Percentiles rank a stretch among this genome's conserved stretches.
Conservation (phyloP, 148 eudicot genomes). For the Cornus kousa region DNA sequence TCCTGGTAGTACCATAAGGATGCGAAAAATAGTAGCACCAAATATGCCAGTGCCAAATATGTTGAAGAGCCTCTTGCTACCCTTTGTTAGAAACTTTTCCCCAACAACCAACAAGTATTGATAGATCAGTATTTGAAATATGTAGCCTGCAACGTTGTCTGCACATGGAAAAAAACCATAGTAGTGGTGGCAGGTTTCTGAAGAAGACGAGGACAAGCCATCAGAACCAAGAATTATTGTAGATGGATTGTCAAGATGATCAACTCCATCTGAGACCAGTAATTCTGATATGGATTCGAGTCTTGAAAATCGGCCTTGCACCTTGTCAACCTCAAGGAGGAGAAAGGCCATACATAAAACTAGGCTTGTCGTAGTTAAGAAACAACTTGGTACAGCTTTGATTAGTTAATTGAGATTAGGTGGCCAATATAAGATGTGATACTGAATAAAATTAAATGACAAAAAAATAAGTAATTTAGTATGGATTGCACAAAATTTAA, state of each 20-base stretch:
- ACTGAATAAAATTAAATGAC: no score
- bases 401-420: no score
- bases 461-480: no score
- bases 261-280: slow-evolving; percentile 31
- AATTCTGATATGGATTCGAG: slow-evolving; percentile 14
- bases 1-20: slow-evolving; percentile 31
- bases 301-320: slow-evolving; percentile 17
- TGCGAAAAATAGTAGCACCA: slow-evolving; percentile 32
- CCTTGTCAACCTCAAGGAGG: slow-evolving; percentile 7
- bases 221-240: not conserved
- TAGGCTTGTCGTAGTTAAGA: not conserved
- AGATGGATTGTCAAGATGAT: not conserved
- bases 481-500: no score
- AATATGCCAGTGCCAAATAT: slow-evolving; percentile 28
- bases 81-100: slow-evolving; percentile 19
- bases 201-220: not conserved
- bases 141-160: slow-evolving; percentile 31
- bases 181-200: slow-evolving; percentile 10
- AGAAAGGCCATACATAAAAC: slow-evolving; percentile 1
- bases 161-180: slow-evolving; percentile 45
- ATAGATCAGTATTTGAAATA: slow-evolving; percentile 27
- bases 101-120: slow-evolving; percentile 29
- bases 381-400: no score
- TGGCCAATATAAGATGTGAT: no score
- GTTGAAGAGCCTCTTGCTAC: slow-evolving; percentile 34